Conservation (phyloP, 352 stramenopile species). For the Phytophthora sojae region DNA sequence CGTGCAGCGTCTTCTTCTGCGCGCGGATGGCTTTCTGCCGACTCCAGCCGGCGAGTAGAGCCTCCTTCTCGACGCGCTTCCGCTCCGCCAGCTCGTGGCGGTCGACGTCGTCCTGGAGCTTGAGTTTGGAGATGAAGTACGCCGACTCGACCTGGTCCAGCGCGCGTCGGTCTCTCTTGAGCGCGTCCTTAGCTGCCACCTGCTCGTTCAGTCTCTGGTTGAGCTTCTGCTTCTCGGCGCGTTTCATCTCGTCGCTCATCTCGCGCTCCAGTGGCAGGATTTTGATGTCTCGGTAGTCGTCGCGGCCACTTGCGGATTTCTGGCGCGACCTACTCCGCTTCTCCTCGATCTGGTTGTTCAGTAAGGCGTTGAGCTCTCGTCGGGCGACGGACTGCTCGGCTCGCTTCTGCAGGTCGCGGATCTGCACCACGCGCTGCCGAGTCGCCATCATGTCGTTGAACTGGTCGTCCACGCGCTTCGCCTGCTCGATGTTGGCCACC, state of each 20-base stretch:
- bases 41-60: slow-evolving; percentile 52
- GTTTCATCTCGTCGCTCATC: slow-evolving; percentile 38
- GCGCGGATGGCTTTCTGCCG: slow-evolving; percentile 51
- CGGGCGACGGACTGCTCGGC: slow-evolving; percentile 47
- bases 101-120: slow-evolving; percentile 46
- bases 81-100: slow-evolving; percentile 28
- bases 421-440: slow-evolving; percentile 44
- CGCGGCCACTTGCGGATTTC: slow-evolving; percentile 15
- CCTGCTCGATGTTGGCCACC: slow-evolving; percentile 26
- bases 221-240: slow-evolving; percentile 51
- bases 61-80: slow-evolving; percentile 45
- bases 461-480: slow-evolving; percentile 23
- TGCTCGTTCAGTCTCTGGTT: slow-evolving; percentile 55
- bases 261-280: slow-evolving; percentile 55
- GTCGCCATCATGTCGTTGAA: slow-evolving; percentile 24
- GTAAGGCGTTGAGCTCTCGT: slow-evolving; percentile 58
- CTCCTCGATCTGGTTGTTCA: slow-evolving; percentile 56
- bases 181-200: slow-evolving; percentile 49
- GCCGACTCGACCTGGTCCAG: slow-evolving; percentile 67
- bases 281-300: slow-evolving; percentile 28
- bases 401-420: slow-evolving; percentile 50
- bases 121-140: slow-evolving; percentile 62
- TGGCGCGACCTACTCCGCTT: slow-evolving; percentile 37
- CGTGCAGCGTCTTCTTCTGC: slow-evolving; percentile 31
- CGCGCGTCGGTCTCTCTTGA: slow-evolving; percentile 41